A percentile compares a stretch with the other conserved stretches of the same genome.
phyloP scores from a whole-genome alignment of 371 early-diverging fungal species.

The Mucor saturninus region DNA sequence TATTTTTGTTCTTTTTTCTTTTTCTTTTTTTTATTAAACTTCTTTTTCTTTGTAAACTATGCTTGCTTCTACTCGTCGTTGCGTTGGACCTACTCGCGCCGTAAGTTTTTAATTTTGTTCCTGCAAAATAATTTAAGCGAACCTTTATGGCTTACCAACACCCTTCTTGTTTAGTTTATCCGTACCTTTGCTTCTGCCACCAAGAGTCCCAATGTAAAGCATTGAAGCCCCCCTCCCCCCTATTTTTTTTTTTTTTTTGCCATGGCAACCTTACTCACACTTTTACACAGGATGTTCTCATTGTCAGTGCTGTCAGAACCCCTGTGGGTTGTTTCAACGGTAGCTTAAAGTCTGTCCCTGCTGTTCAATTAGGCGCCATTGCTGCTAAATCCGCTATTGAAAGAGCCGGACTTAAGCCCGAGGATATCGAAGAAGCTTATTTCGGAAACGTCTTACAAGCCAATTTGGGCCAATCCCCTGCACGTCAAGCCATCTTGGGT shows the following conservation, averaged over 20 bases:
- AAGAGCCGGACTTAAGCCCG: slow-evolving; percentile 57
- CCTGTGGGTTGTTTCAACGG: slow-evolving; percentile 82
- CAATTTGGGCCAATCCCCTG: slow-evolving; percentile 84
- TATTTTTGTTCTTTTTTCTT: neutral
- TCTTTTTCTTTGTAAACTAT: slow-evolving; percentile 17
- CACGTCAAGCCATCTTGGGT: slow-evolving; percentile 79
- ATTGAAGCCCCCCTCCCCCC: neutral
- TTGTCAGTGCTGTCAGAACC: slow-evolving; percentile 69
- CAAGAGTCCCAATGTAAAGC: slow-evolving; percentile 43
- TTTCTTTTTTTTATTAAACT: slow-evolving; percentile 5
- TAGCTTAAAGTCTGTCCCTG: slow-evolving; percentile 64
- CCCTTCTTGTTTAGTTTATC: slow-evolving; percentile 21
- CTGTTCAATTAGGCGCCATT: slow-evolving; percentile 72
- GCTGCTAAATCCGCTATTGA: slow-evolving; percentile 48
- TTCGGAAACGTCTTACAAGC: slow-evolving; percentile 92
- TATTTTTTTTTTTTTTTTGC: too few relatives aligned
- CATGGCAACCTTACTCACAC: too few relatives aligned
- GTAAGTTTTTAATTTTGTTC: slow-evolving; percentile 2
- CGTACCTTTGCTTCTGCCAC: slow-evolving; percentile 43
- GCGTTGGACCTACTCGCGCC: slow-evolving; percentile 17
- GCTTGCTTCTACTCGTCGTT: slow-evolving; percentile 34
- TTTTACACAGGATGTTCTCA: slow-evolving; percentile 53
- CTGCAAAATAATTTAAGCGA: neutral
- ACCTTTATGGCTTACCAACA: neutral
- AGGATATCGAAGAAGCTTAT: slow-evolving; percentile 84